A percentile compares a stretch with the other conserved stretches of the same genome.
Evolutionary conservation across 768 basidiomycete species (phyloP).

Genomic region (Mycena belliarum): DNA sequence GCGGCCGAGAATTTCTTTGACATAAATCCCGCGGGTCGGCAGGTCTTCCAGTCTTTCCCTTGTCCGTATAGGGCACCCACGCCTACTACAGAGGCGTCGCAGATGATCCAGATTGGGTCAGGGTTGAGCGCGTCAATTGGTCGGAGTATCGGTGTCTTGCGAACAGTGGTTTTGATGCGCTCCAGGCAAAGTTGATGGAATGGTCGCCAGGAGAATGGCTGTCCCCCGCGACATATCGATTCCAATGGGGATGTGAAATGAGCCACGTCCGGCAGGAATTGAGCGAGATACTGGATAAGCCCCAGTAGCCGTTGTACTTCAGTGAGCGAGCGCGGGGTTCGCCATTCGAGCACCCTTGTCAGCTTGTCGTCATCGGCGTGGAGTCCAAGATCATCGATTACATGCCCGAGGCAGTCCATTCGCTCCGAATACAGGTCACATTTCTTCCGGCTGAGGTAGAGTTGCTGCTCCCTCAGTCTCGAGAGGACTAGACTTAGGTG

Average conservation of each 20-base stretch:
- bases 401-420: not conserved
- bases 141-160: not conserved
- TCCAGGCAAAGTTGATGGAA: conserved; percentile 1
- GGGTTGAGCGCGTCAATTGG: not conserved
- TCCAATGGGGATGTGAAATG: not conserved
- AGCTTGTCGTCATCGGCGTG: no score
- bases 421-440: conserved; percentile 21
- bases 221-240: not conserved
- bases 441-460: conserved; percentile 25
- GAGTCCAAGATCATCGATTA: not conserved
- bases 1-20: not conserved
- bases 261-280: not conserved
- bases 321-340: not conserved
- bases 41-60: not conserved
- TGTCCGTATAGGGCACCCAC: no score
- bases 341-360: not conserved
- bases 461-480: not conserved
- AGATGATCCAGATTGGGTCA: no score
- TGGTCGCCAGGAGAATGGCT: not conserved
- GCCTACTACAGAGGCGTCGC: no score
- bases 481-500: not conserved
- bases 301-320: not conserved
- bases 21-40: not conserved
- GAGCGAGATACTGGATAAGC: not conserved
- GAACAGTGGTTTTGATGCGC: not conserved